Percentiles rank a stretch among this genome's conserved stretches.
Conservation (phyloP, 139 green algal genomes). For the Yamagishiella unicocca region DNA sequence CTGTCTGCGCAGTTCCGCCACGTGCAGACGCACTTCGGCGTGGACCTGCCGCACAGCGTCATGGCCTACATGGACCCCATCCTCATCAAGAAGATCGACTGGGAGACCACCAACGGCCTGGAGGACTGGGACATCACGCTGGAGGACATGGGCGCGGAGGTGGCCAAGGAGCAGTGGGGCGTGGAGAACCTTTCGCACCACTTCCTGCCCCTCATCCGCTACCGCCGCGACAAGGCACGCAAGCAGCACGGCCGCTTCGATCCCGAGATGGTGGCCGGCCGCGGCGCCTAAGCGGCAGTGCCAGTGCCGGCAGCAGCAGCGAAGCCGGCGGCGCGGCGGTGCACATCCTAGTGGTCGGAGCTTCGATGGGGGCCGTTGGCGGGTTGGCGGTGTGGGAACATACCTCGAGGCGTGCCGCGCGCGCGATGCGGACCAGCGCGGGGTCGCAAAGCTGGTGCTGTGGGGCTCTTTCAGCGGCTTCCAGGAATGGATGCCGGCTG, state of each 20-base stretch:
- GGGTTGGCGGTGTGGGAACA: too few species aligned
- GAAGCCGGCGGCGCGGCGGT: too few species aligned
- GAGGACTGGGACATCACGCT: constrained; percentile 74
- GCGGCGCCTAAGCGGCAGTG: not conserved
- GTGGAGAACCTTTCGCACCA: constrained; percentile 74
- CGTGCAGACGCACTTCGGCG: constrained; percentile 67
- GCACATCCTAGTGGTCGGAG: too few species aligned
- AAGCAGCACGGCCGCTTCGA: constrained; percentile 38
- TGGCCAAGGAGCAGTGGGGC: constrained; percentile 72
- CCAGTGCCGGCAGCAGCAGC: not conserved
- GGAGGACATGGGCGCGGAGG: constrained; percentile 63
- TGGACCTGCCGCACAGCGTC: constrained; percentile 69
- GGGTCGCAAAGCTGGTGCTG: too few species aligned
- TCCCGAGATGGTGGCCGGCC: constrained; percentile 35
- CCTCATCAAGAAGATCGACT: constrained; percentile 79
- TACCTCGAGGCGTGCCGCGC: too few species aligned
- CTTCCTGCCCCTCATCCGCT: constrained; percentile 75
- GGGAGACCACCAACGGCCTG: constrained; percentile 71
- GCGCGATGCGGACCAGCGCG: too few species aligned
- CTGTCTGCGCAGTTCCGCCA: constrained; percentile 56
- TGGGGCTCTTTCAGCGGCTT: too few species aligned
- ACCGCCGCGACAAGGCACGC: constrained; percentile 57
- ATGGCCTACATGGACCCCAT: constrained; percentile 78
- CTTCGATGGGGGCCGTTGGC: too few species aligned
- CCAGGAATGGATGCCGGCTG: too few species aligned